phyloP scores from a whole-genome alignment of 495 filamentous ascomycete species.

The Penicillium silybi region DNA sequence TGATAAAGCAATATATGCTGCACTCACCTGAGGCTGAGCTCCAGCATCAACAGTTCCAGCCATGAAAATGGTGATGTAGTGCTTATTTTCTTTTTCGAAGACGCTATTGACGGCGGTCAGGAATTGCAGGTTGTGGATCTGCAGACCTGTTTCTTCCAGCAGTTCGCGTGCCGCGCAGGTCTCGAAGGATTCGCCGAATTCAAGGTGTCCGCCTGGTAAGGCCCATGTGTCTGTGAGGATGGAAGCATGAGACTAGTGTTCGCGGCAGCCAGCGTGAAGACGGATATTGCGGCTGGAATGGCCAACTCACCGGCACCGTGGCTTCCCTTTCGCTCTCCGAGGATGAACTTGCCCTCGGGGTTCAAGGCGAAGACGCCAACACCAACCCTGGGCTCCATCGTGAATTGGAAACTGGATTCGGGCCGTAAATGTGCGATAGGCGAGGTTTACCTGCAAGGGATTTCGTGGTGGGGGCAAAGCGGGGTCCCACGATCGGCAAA shows the following conservation, averaged over 20 bases:
- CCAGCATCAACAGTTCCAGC: constrained; percentile 36
- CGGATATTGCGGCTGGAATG: not conserved
- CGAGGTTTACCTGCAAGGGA: not conserved
- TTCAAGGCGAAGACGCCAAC: constrained; percentile 33
- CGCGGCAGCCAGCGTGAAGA: not conserved
- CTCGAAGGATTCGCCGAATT: constrained; percentile 56
- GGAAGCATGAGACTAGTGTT: not conserved
- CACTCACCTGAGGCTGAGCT: constrained; percentile 48
- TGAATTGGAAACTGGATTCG: not conserved
- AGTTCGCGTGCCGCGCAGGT: constrained; percentile 60
- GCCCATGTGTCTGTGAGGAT: constrained; percentile 48
- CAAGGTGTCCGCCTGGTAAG: constrained; percentile 66
- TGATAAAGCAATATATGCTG: constrained; percentile 24
- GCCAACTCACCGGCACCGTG: constrained; percentile 31
- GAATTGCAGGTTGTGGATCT: constrained; percentile 42
- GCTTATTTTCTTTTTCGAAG: constrained; percentile 49
- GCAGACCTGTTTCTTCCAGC: constrained; percentile 62
- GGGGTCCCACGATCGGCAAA: not conserved
- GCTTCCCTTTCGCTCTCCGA: constrained; percentile 34
- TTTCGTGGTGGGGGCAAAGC: not conserved
- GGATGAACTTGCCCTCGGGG: constrained; percentile 25
- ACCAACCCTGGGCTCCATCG: constrained; percentile 26
- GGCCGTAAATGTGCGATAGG: not conserved
- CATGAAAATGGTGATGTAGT: constrained; percentile 67
- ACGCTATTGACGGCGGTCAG: constrained; percentile 57